A percentile compares a stretch with the other conserved stretches of the same genome.
Conservation (phyloP, 2,329 filamentous ascomycete species). For the Coniosporium tulheliwenetii region DNA sequence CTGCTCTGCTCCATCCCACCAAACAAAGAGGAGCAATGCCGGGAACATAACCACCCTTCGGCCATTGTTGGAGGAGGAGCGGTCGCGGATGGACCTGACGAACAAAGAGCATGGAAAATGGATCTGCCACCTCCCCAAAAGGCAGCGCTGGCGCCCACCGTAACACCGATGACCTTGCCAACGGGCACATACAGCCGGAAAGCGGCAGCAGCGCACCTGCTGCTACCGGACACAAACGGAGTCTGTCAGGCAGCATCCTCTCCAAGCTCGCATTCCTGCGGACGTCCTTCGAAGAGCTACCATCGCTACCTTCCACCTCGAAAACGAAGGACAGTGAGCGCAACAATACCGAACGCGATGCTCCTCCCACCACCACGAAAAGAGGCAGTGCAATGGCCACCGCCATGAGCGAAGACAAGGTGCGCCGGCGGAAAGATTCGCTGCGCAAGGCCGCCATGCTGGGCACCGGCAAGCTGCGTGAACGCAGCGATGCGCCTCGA, state of each 20-base stretch:
- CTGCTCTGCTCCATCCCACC: no score
- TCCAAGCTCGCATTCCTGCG: constrained; percentile 57
- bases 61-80: no score
- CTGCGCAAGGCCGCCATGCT: constrained; percentile 75
- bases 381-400: constrained; percentile 33
- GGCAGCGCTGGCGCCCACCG: constrained; percentile 2
- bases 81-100: background rate
- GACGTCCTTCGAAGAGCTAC: constrained; percentile 20
- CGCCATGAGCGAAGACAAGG: constrained; percentile 34
- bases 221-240: constrained; percentile 30
- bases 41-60: no score
- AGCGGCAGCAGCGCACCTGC: no score
- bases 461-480: constrained; percentile 40
- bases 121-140: constrained; percentile 3
- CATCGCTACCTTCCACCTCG: constrained; percentile 9
- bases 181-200: background rate
- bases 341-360: background rate
- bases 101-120: constrained; percentile 5
- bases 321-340: constrained; percentile 11
- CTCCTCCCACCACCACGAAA: constrained; percentile 5
- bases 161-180: background rate
- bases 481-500: background rate
- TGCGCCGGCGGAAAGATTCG: constrained; percentile 64
- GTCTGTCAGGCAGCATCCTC: constrained; percentile 48
- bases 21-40: no score